Evolutionary conservation across 306 rosid genomes (phyloP), one percentile per base, ranked within the genome.

Genomic region (Gynostemma pentaphyllum): DNA sequence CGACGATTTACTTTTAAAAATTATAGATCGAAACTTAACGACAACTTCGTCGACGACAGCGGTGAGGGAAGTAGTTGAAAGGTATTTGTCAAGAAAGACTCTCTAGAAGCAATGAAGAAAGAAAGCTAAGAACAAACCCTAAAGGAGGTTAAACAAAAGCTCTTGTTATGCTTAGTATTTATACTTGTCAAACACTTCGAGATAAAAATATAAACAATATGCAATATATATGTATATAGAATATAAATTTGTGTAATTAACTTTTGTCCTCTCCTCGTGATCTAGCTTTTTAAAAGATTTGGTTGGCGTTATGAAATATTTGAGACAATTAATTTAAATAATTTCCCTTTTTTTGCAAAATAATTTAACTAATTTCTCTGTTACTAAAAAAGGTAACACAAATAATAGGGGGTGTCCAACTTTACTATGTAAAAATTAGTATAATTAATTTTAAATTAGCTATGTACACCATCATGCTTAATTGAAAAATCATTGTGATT

Each of bases 141-240:
- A 56, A 56, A 56, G n/a, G n/a, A 18, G 3, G 64, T 30, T 45
- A 34, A 13, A 30, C 28, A 3, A 49, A n/a, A 9, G 5, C 26
- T 56, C 64, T 16, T 54, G 29, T 55, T 29, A 45, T 27, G 28
- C 19, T 56, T 34, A 5, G 37, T 40, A 34, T 34, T n/a, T 34
- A 32, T 34, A 32, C 64, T 56, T 56, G 64, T 19, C 64, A 11
- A 56, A 56, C 44, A 56, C 45, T 56, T 32, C 64, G 18, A 56
- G 19, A 56, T 18, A 32, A 55, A 29, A 13, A 53, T 11, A 48
- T 9, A 48, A 21, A 3, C 9, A 42, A n/a, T 14, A 44, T 11
- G 7, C 6, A 55, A 9, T 11, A 30, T 8, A 55, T 55, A 11
- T 18, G 9, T 55, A n/a, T 18, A n/a, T n/a, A n/a, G n/a, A n/a